These are phyloP conservation scores for Dactylellina sp. DNA, from an alignment of 2,329 filamentous ascomycete species.

Conservation along the genomic window DNA sequence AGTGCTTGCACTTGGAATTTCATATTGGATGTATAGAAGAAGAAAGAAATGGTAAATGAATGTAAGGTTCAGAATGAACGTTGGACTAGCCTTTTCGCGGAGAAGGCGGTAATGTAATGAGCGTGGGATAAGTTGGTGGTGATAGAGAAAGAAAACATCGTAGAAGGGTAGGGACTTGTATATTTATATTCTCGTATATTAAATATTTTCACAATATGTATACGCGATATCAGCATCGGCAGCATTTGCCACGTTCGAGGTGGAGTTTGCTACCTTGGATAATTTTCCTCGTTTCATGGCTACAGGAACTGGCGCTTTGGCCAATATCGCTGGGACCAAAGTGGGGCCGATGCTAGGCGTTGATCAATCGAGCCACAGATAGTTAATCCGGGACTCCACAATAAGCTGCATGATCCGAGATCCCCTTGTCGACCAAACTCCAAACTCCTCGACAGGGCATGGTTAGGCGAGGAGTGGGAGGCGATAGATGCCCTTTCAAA, in stretches of 20 bases:
- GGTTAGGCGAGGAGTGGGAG: conserved; percentile 2
- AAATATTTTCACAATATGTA: too few relatives aligned
- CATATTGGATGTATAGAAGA: conserved; percentile 53
- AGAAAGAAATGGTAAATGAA: conserved; percentile 58
- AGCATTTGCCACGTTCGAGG: conserved; percentile 29
- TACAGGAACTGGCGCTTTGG: conserved; percentile 38
- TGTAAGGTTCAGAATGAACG: conserved; percentile 38
- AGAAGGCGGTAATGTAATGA: conserved; percentile 44
- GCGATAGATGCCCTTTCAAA: background rate
- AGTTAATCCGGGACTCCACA: conserved; percentile 53
- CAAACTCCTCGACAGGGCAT: conserved; percentile 35
- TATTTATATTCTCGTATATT: conserved; percentile 32
- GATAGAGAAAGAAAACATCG: conserved; percentile 3
- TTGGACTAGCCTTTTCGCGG: conserved; percentile 48
- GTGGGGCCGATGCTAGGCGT: conserved; percentile 34
- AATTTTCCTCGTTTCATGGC: conserved; percentile 46
- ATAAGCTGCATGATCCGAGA: conserved; percentile 39
- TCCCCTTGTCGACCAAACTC: conserved; percentile 20
- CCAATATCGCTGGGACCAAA: conserved; percentile 27
- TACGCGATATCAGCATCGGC: conserved; percentile 2
- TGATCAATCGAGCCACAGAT: conserved; percentile 43
- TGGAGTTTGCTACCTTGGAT: conserved; percentile 22
- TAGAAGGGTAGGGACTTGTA: background rate
- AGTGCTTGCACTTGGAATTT: conserved; percentile 56
- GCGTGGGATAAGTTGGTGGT: conserved; percentile 33